Percentiles rank a stretch among this genome's conserved stretches.
phyloP scores from a whole-genome alignment of 768 basidiomycete genomes.

The Boletus coccyginus region DNA sequence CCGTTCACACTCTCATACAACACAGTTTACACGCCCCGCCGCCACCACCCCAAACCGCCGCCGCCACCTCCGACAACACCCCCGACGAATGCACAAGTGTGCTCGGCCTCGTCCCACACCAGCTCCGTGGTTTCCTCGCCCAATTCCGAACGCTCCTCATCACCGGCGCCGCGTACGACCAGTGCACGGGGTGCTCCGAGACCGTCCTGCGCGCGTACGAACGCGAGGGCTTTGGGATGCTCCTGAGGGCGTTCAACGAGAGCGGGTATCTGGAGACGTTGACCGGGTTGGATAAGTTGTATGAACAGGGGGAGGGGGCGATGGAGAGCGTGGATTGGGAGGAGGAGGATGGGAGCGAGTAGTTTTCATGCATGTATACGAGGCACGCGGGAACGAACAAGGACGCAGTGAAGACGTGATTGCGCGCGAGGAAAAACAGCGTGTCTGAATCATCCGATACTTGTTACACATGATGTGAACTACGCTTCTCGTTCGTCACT shows the following conservation, averaged over 20 bases:
- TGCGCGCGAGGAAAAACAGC: too few species aligned
- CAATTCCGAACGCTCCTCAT: constrained; percentile 85
- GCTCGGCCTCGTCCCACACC: constrained; percentile 90
- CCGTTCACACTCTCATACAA: too few species aligned
- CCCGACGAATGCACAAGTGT: constrained; percentile 41
- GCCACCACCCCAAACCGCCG: constrained; percentile 46
- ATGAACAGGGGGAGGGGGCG: constrained; percentile 68
- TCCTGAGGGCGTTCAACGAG: constrained; percentile 82
- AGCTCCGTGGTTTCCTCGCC: constrained; percentile 85
- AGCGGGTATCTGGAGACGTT: constrained; percentile 66
- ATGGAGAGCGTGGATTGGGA: constrained; percentile 78
- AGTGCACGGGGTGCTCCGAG: constrained; percentile 90
- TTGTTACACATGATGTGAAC: too few species aligned
- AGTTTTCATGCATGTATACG: too few species aligned
- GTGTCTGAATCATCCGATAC: too few species aligned
- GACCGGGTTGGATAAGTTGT: constrained; percentile 77
- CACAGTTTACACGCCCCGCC: constrained; percentile 58
- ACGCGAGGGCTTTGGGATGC: constrained; percentile 73
- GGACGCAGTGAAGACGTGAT: too few species aligned
- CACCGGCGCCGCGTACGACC: constrained; percentile 80
- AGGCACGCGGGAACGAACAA: too few species aligned
- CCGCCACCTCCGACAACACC: constrained; percentile 4
- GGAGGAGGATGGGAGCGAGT: constrained; percentile 41
- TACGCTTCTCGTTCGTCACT: too few species aligned
- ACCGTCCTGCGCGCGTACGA: constrained; percentile 81